Base-by-base conservation (phyloP, 352 stramenopile genomes). In the Phytophthora pisi region DNA sequence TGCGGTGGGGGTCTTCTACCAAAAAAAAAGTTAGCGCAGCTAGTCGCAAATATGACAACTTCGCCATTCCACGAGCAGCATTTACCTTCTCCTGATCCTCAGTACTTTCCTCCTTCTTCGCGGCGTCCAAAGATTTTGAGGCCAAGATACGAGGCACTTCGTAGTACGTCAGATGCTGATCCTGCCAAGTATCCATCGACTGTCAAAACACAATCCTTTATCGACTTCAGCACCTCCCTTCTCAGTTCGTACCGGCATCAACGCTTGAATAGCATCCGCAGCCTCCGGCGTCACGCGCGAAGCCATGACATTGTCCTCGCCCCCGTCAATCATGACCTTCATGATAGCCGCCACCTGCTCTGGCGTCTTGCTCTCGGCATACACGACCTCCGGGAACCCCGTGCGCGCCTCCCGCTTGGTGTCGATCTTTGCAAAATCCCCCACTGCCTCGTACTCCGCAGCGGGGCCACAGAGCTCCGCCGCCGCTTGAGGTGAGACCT, bases 371-470 rank as follows among this genome's bases (percentile, higher is more conserved):
- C 92, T 94, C 75, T 98, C 86, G 13, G 81, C 92, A 78, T 98
- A 99, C 28, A 99, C 86, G 40, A 97, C 96, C 58, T 99, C 96
- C 0, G 96, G 96, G 67, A 99, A 98, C 9, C 95, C 96, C 16
- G 92, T 97, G n/a, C 96, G 88, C 42, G 68, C 78, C 5, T 87
- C 79, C 13, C 96, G 81, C 16, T 86, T 83, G 47, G 93, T 96
- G 74, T 99, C 96, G 28, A 99, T 91, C 75, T 93, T 93, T 43
- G 84, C 86, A 34, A 79, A 92, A 5, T 72, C 52, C 2, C 74
- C 82, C 9, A 92, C 68, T 24, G 74, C 64, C 51, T 90, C 70
- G 38, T 93, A 93, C 52, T 82, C 75, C 11, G 49, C 20, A 38
- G 43, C 24, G 55, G 31, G 67, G 5, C 58, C 34, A 28, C 59